phyloP scores from a whole-genome alignment of 805 yeast genomes.

The Wickerhamiella occidentalis region DNA sequence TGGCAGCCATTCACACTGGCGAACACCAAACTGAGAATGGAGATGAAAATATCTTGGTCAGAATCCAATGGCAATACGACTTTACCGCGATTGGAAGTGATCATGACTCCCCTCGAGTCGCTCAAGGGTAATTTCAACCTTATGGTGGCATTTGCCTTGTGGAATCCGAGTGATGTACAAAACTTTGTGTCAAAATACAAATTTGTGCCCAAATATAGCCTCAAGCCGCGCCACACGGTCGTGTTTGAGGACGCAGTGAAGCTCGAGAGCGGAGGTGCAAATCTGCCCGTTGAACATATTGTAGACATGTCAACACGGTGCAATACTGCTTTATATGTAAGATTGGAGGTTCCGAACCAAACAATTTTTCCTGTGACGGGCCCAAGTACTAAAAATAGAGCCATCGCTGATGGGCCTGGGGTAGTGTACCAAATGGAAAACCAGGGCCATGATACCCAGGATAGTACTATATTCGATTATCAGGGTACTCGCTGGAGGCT shows the following conservation, averaged over 20 bases:
- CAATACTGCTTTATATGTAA: constrained; percentile 1
- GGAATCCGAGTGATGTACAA: not conserved
- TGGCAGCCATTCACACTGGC: not conserved
- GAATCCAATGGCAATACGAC: not conserved
- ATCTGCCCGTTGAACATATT: not conserved
- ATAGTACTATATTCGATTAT: not conserved
- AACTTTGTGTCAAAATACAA: not conserved
- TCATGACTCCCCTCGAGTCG: not conserved
- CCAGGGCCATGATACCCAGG: constrained; percentile 1
- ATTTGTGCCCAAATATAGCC: not conserved
- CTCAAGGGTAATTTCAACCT: not conserved
- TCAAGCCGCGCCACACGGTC: not conserved
- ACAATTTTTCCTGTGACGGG: not conserved
- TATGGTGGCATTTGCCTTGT: not conserved
- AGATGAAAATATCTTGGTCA: not conserved
- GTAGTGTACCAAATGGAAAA: not conserved
- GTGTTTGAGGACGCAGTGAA: not conserved
- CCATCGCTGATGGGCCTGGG: not conserved
- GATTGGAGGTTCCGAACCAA: constrained; percentile 4
- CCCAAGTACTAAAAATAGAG: not conserved
- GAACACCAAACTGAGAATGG: not conserved
- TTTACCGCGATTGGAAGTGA: not conserved
- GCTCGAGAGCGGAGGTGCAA: not conserved
- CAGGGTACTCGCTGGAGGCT: constrained; percentile 6
- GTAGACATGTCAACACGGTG: not conserved